Base-by-base conservation (phyloP, 225 moss, liverwort and hornwort species). In the Bryoerythrophyllum caledonicum region DNA sequence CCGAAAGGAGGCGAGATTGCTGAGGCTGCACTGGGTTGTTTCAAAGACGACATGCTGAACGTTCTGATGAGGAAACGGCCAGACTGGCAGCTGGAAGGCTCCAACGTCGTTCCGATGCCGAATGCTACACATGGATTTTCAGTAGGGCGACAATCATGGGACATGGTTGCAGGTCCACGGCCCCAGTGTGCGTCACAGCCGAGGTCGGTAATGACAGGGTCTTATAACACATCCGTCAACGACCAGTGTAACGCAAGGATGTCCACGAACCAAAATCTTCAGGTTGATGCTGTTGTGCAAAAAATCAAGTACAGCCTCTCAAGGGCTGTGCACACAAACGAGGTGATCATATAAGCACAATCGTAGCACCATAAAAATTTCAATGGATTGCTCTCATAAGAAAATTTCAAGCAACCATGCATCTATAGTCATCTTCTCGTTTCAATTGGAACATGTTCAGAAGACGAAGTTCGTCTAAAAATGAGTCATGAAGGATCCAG, bases 21-120 rank as follows among this genome's bases (percentile, higher is more conserved):
- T 19, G 90, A 90, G 70, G 90, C 90, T 66, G 90, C 90, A 14
- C 82, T 90, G 53, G 90, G 90, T 63, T 90, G 90, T 73, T 90
- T 90, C 77, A 90, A 90, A 71, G 90, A 90, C 70, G 90, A 90
- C 77, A 90, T 90, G 90, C 10, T 90, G 25, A 87, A 90, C 56
- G 90, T 87, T 43, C 77, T 90, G 23, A 90, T 90, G 90, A 83
- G 85, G 24, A 90, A 90, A 73, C 79, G 90, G 1, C 87, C 90
- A 30, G 85, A 87, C 76, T 90, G 90, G 90, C 90, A 87, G 74
- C 72, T 89, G 79, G 88, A 89, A 77, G 86, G 81, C 68, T 89
- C 86, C 6, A 83, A 74, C n/a, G n/a, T n/a, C 24, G 63, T 79
- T 38, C 52, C 79, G 44, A 64, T 81, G 79, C 73, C 85, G 55